Percentiles rank a stretch among this genome's conserved stretches.
phyloP scores from a whole-genome alignment of 495 filamentous ascomycete species.

The Penicillium manginii region DNA sequence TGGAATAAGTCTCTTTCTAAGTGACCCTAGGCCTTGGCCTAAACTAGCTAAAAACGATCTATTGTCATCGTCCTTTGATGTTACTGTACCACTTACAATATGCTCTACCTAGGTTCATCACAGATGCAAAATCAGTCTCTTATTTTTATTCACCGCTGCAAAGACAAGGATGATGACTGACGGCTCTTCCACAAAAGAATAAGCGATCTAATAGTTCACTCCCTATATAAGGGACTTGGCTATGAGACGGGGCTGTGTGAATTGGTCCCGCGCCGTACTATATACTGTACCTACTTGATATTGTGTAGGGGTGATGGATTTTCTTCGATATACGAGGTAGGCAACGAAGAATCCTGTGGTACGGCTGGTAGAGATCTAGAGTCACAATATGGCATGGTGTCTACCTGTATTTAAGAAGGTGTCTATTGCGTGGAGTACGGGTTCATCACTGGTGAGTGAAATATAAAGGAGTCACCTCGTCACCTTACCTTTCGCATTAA shows the following conservation, averaged over 20 bases:
- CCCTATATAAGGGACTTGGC: background rate
- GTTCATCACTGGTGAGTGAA: background rate
- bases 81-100: too few species aligned
- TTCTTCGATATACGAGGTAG: background rate
- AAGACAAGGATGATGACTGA: too few species aligned
- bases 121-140: too few species aligned
- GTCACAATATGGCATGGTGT: background rate
- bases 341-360: background rate
- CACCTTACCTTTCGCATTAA: background rate
- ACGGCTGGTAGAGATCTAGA: background rate
- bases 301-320: background rate
- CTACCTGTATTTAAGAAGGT: background rate
- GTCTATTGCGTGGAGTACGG: background rate
- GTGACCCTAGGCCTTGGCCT: too few species aligned
- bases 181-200: background rate
- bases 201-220: background rate
- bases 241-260: background rate
- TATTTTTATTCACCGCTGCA: too few species aligned
- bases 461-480: background rate
- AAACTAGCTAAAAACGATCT: too few species aligned
- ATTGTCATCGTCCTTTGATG: too few species aligned
- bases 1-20: too few species aligned
- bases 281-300: background rate
- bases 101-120: too few species aligned
- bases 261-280: background rate